A percentile compares a stretch with the other conserved stretches of the same genome.
Evolutionary conservation across 2,329 filamentous ascomycete genomes (phyloP).

Genomic region (Pseudocercospora vitis): DNA sequence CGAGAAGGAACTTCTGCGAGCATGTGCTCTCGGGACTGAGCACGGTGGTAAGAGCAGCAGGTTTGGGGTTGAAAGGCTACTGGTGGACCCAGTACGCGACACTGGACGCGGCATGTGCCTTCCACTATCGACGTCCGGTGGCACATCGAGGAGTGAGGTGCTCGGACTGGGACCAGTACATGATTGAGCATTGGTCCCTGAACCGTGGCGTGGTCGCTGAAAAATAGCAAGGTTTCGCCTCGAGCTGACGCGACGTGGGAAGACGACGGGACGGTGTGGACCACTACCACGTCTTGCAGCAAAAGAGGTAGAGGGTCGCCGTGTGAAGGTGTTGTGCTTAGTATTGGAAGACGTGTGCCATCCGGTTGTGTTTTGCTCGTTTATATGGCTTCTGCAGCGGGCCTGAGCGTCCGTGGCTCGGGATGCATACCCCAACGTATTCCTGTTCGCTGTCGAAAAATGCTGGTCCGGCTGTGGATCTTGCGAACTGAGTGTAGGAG

Average conservation of each 20-base stretch:
- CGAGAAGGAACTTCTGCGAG: constrained; percentile 26
- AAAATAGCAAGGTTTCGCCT: constrained; percentile 15
- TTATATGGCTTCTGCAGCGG: constrained; percentile 22
- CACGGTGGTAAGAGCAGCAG: constrained; percentile 13
- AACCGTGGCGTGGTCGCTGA: constrained; percentile 7
- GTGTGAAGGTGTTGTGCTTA: constrained; percentile 30
- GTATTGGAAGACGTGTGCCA: constrained; percentile 15
- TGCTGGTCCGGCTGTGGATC: not conserved
- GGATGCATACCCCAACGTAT: not conserved
- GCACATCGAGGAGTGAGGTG: not conserved
- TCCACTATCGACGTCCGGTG: constrained; percentile 5
- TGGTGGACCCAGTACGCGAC: constrained; percentile 18
- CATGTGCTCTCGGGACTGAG: constrained; percentile 14
- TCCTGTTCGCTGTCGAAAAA: not conserved
- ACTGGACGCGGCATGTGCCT: constrained; percentile 7
- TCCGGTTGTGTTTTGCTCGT: constrained; percentile 21
- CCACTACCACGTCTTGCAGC: constrained; percentile 19
- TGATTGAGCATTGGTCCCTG: not conserved
- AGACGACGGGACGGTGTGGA: constrained; percentile 19
- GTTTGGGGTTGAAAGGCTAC: constrained; percentile 29
- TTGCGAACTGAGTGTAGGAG: not conserved
- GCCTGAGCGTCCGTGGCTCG: not conserved
- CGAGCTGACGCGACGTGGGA: constrained; percentile 23
- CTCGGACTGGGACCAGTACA: not conserved
- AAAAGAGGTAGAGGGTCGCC: constrained; percentile 13